Conservation (phyloP, 148 eudicot species). For the Diospyros lotus region DNA sequence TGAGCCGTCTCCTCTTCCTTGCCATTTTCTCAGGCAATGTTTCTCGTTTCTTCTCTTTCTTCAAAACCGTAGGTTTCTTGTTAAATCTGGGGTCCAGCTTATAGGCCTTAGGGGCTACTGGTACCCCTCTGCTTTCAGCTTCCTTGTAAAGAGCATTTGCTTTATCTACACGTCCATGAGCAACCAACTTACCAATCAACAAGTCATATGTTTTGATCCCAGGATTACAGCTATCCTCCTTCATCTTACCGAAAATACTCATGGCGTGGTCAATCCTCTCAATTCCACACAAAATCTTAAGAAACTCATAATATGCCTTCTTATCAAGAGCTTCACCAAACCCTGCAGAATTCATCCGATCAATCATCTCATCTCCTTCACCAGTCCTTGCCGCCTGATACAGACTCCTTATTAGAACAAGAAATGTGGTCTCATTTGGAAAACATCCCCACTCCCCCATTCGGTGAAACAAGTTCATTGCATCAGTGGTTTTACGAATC, state of each 20-base stretch:
- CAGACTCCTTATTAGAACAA: conserved; percentile 67
- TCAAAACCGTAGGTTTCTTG: conserved; percentile 50
- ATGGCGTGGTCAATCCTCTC: conserved; percentile 80
- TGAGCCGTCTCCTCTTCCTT: conserved; percentile 44
- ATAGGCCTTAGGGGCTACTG: conserved; percentile 56
- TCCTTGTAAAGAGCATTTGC: conserved; percentile 67
- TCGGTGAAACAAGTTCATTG: conserved; percentile 57
- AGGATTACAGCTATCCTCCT: conserved; percentile 63
- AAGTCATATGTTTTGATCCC: conserved; percentile 76
- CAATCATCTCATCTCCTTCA: conserved; percentile 95
- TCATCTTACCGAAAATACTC: conserved; percentile 67
- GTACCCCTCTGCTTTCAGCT: conserved; percentile 52
- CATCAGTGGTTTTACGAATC: conserved; percentile 67
- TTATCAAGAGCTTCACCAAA: conserved; percentile 57
- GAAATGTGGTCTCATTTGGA: conserved; percentile 68
- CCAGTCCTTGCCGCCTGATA: conserved; percentile 90
- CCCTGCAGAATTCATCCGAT: conserved; percentile 84
- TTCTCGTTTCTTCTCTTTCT: conserved; percentile 57
- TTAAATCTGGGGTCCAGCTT: conserved; percentile 66
- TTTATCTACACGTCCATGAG: conserved; percentile 59
- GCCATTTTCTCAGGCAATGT: conserved; percentile 58
- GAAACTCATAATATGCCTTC: conserved; percentile 66
- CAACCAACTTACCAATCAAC: conserved; percentile 67
- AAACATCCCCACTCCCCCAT: conserved; percentile 94
- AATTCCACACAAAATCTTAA: conserved; percentile 80